Evolutionary conservation across 2,329 filamentous ascomycete species (phyloP), one percentile per base, ranked within the genome.

Genomic region (Hymenoscyphus salicellus): DNA sequence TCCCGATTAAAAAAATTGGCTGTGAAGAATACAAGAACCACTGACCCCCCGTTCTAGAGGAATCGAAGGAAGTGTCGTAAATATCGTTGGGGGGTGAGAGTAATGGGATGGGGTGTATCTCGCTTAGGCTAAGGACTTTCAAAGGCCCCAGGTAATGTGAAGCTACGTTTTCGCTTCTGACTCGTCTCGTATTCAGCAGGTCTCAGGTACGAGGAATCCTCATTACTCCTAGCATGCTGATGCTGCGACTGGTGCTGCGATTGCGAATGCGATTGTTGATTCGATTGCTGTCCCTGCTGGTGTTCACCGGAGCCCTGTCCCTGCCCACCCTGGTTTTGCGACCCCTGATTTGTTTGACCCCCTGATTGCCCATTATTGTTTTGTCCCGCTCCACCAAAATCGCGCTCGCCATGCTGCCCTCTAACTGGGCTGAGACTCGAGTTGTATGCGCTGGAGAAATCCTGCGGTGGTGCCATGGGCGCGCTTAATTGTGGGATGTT

Each of bases 401-500:
- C 67, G 59, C 68, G 63, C 17, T 72, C 67, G 10, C 49, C 57
- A 56, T 70, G 63, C 26, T 46, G 59, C 28, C 41, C 63, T 58
- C 68, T 61, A 4, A 59, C 55, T 28, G 71, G 63, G 41, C 68
- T 70, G 16, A 70, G 36, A 52, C 52, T 71, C 33, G 73, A 67
- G 28, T 68, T 70, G 61, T 74, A 74, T 55, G 69, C 72, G 30
- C 63, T 70, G 33, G 69, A 61, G 52, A 85, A 86, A 62, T 86
- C 84, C 61, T 79, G 80, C 0, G 83, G 77, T 3, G 83, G 80
- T 2, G 80, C 79, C 63, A 85, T 83, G 0, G 83, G 83, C 1
- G 83, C 82, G 70, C 81, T 84, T 77, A 86, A 78, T 70, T 85
- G 83, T 2, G 83, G 78, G 71, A 83, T 81, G 14, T 79, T 79